Percentiles rank a stretch among this genome's conserved stretches.
Evolutionary conservation across 129 eudicot genomes (phyloP).

Genomic region (Glebionis coronaria): DNA sequence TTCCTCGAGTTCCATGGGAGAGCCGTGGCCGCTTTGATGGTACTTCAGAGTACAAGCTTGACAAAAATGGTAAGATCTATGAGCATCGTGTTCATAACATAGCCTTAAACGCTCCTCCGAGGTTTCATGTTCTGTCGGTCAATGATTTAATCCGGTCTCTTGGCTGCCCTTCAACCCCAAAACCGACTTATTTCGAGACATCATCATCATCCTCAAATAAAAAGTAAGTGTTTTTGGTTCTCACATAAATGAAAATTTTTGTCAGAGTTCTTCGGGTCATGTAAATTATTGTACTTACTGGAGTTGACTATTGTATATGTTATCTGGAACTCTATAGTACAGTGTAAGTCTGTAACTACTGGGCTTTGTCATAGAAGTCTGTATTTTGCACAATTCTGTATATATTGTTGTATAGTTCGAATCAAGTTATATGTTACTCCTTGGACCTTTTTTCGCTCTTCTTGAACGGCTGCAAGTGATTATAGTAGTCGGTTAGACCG

Average conservation of each 20-base stretch:
- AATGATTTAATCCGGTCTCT: constrained; percentile 55
- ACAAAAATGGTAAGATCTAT: constrained; percentile 66
- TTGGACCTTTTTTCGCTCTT: not conserved
- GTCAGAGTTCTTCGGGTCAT: constrained; percentile 3
- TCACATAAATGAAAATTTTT: constrained; percentile 16
- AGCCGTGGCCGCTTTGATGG: constrained; percentile 77
- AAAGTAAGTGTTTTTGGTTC: constrained; percentile 5
- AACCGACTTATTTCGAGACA: constrained; percentile 67
- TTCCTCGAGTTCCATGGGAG: constrained; percentile 86
- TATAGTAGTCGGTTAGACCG: no score
- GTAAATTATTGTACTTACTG: constrained; percentile 11
- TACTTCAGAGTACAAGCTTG: constrained; percentile 86
- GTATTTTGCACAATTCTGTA: constrained; percentile 9
- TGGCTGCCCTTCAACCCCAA: constrained; percentile 74
- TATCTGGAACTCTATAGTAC: not conserved
- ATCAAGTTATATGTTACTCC: not conserved
- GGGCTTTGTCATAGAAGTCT: constrained; percentile 15
- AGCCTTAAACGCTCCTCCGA: constrained; percentile 65
- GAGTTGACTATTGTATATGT: constrained; percentile 3
- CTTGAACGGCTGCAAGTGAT: not conserved
- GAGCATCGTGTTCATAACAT: constrained; percentile 80
- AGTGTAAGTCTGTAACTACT: not conserved
- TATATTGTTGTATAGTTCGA: constrained; percentile 23
- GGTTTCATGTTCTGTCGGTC: constrained; percentile 57
- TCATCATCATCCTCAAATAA: constrained; percentile 25